Base-by-base conservation (phyloP, 176 grass and related monocot genomes). In the Eremochloa ophiuroides region DNA sequence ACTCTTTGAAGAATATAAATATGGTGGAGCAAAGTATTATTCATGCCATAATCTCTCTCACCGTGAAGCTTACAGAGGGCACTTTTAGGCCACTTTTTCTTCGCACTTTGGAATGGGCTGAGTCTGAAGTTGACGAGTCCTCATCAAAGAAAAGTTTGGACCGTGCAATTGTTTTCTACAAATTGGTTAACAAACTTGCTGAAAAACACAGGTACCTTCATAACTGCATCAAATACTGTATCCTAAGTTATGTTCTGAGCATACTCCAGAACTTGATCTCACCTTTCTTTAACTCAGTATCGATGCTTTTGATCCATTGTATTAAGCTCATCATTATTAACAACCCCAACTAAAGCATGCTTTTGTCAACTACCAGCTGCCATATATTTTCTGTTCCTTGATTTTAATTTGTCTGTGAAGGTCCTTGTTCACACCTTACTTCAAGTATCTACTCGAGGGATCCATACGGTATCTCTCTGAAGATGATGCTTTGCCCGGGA, bases 41-140 rank as follows among this genome's bases (percentile, higher is more conserved):
- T 69, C 48, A 93, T 61, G 89, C 92, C 44, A 90, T 98, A 61
- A 86, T 83, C 3, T 59, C 80, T 85, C 84, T 95, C 14, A 93
- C 95, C 35, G 89, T 98, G 90, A 92, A 92, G 39, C 90, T 98
- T 77, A 93, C 95, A 14, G 95, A 98, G 75, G 75, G 86, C 23
- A 98, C 91, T 85, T 98, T 98, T 86, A 94, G 90, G 75, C 95
- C 95, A 84, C 88, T 98, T 69, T 98, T 98, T 85, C 85, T 94
- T 69, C 78, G 76, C 15, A 91, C 88, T 87, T 73, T 94, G 83
- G 95, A 94, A 87, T 98, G 95, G 95, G 90, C 90, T 17, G 95
- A 94, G 33, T 91, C 87, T 71, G 90, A 93, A 84, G 47, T 98
- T 82, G 90, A 98, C 73, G 66, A 81, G 62, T 77, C 79, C 4